Evolutionary conservation across 495 filamentous ascomycete species (phyloP), one percentile per base, ranked within the genome.

Genomic region (Neurospora sp.): DNA sequence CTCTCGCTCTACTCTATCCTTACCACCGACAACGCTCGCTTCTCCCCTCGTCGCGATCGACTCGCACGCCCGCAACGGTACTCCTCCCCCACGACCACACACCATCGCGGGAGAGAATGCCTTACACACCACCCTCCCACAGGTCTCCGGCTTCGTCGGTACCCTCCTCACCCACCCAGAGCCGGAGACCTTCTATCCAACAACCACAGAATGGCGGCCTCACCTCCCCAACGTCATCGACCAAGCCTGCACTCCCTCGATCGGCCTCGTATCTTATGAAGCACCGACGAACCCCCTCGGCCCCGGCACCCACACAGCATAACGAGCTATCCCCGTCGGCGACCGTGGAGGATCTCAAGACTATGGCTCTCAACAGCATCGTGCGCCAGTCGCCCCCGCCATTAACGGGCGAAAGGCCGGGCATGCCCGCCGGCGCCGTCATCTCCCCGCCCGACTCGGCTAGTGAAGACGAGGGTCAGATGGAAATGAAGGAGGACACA

Each of bases 61-160:
- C 40, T 72, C 31, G 31, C 31, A 35, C 31, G 31, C 0, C 31
- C 31, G 31, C 31, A 35, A 35, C 31, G 20, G 69, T 45, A 40
- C 44, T 27, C 31, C 48, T 61, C 53, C 65, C 65, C 61, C 40
- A 61, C 70, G 17, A 53, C 72, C 40, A 27, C 74, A 40, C 41
- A 71, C 31, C 69, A 42, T 37, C 27, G 38, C 69, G 61, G 38
- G 61, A 14, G 31, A 38, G 70, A 86, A 97, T 97, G 94, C 94
- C 94, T 85, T 97, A 97, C 87, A 97, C 94, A 81, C 93, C 94
- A 74, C 94, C 94, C 70, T 87, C 89, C 77, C 90, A 91, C 85
- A 85, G 87, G 84, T 94, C 93, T 78, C 93, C 93, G 84, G 87
- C 89, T 78, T 88, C 91, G 73, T 91, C 91, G 69, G 85, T 85